These are phyloP conservation scores for Rubus idaeus DNA, from an alignment of 306 rosid genomes.

Conservation along the genomic window DNA sequence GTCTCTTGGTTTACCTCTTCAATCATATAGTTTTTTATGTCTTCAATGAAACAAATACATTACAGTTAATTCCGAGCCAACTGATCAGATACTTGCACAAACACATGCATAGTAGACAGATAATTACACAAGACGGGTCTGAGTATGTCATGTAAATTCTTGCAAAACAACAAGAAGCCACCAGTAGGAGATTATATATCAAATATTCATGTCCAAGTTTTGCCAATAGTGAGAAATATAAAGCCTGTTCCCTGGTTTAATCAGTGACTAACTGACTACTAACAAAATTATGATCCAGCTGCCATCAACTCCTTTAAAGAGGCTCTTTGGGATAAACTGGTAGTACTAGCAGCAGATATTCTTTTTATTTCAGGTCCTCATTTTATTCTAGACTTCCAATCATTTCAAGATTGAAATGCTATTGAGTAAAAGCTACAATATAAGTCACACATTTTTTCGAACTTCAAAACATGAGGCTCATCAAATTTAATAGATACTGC, in stretches of 20 bases:
- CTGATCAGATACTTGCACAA: conserved; percentile 12
- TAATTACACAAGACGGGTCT: background rate
- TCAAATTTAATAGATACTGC: conserved; percentile 8
- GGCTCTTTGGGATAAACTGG: too few relatives aligned
- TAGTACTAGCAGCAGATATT: background rate
- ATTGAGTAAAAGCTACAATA: too few relatives aligned
- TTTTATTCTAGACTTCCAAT: background rate
- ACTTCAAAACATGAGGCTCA: background rate
- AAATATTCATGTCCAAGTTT: background rate
- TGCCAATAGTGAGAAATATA: background rate
- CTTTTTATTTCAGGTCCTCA: background rate
- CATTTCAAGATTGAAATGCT: background rate
- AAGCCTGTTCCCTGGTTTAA: background rate
- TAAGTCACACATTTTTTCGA: background rate
- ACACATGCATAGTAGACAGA: background rate
- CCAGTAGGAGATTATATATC: background rate
- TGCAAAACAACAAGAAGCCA: background rate
- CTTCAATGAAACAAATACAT: conserved; percentile 27
- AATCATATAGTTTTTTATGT: conserved; percentile 34
- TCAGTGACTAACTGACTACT: background rate
- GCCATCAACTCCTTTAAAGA: background rate
- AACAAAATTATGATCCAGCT: background rate
- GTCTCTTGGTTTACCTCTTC: conserved; percentile 72
- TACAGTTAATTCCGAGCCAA: conserved; percentile 21
- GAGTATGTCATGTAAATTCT: background rate